A percentile compares a stretch with the other conserved stretches of the same genome.
phyloP scores from a whole-genome alignment of 2,329 filamentous ascomycete species.

The Stagonosporopsis chrysanthemi region DNA sequence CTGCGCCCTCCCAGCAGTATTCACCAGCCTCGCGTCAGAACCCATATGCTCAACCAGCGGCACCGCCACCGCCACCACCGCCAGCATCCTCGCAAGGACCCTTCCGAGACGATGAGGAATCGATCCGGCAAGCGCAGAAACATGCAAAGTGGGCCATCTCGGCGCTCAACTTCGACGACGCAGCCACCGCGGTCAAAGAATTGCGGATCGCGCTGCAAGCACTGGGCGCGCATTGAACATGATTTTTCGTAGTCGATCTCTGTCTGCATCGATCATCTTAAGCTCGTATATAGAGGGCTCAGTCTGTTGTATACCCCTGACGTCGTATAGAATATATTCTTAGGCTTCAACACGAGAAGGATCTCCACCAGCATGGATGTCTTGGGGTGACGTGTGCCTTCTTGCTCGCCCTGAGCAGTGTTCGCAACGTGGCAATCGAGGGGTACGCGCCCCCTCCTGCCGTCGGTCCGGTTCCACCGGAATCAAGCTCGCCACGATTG shows the following conservation, averaged over 20 bases:
- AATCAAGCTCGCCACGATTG: constrained; percentile 5
- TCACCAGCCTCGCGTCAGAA: constrained; percentile 26
- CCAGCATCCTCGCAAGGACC: constrained; percentile 42
- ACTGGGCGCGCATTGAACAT: constrained; percentile 67
- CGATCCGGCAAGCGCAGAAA: constrained; percentile 84
- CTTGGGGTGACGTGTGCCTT: constrained; percentile 19
- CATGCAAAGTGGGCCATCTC: constrained; percentile 98
- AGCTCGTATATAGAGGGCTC: constrained; percentile 6
- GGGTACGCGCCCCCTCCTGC: constrained; percentile 3
- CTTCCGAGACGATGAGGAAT: constrained; percentile 69
- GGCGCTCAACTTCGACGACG: constrained; percentile 95
- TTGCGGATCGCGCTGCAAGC: constrained; percentile 75
- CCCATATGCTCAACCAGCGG: constrained; percentile 30
- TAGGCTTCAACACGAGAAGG: constrained; percentile 16
- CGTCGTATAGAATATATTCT: constrained; percentile 22
- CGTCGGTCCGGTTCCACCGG: constrained; percentile 10
- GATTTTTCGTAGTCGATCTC: neutral
- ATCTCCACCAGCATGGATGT: constrained; percentile 12
- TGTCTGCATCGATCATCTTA: neutral
- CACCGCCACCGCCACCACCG: constrained; percentile 22
- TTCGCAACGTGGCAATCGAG: constrained; percentile 13
- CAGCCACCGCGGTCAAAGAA: constrained; percentile 86
- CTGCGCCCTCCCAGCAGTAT: constrained; percentile 22
- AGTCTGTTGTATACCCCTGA: constrained; percentile 19
- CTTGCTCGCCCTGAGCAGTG: constrained; percentile 16